phyloP scores from a whole-genome alignment of 176 grass and related monocot species.

The Alloteropsis semialata region DNA sequence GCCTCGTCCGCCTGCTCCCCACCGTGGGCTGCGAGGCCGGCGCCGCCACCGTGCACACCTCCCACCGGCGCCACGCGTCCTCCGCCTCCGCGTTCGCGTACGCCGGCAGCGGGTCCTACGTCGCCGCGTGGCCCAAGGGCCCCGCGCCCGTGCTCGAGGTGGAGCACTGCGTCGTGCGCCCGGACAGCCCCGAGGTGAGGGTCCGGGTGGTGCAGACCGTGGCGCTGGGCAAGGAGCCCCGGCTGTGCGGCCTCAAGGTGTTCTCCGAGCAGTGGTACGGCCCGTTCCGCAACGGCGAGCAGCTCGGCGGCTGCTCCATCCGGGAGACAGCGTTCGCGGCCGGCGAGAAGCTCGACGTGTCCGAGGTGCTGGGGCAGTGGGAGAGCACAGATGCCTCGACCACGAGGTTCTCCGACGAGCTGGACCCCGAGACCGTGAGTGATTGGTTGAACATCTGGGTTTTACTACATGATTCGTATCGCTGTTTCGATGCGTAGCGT shows the following conservation, averaged over 20 bases:
- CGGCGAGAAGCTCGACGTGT: constrained; percentile 42
- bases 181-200: constrained; percentile 41
- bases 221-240: constrained; percentile 41
- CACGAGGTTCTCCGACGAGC: constrained; percentile 42
- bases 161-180: constrained; percentile 82
- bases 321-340: constrained; percentile 68
- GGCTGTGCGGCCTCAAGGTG: constrained; percentile 55
- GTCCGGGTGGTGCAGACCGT: constrained; percentile 65
- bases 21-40: constrained; percentile 96
- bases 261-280: constrained; percentile 95
- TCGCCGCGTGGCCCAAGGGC: constrained; percentile 58
- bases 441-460: not conserved
- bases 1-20: constrained; percentile 72
- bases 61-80: constrained; percentile 52
- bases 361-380: constrained; percentile 56
- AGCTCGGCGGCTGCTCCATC: constrained; percentile 72
- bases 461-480: too few relatives aligned
- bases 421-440: constrained; percentile 44
- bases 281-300: constrained; percentile 78
- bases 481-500: too few relatives aligned
- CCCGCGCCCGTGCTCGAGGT: constrained; percentile 53
- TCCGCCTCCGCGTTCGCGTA: constrained; percentile 61
- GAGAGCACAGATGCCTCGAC: constrained; percentile 17
- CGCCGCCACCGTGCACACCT: constrained; percentile 83
- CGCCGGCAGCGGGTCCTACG: constrained; percentile 39